Conservation (phyloP, 352 stramenopile species). For the Blastocystis sp. region DNA sequence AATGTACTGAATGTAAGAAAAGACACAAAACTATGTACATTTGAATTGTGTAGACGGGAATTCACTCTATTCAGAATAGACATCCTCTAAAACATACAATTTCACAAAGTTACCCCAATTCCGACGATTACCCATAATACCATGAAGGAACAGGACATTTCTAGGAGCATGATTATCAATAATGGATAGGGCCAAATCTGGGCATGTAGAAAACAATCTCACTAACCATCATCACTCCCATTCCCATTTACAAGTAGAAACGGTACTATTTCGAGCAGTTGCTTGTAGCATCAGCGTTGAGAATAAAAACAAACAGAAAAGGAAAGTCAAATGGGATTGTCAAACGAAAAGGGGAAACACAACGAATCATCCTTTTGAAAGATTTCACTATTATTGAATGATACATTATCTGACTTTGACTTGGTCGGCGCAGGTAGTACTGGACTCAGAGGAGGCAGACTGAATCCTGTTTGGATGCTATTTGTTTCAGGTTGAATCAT, state of each 20-base stretch:
- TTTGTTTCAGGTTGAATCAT: neutral
- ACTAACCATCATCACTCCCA: neutral
- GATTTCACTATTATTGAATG: neutral
- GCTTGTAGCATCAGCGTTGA: neutral
- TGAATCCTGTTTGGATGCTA: neutral
- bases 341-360: constrained; percentile 50
- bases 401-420: neutral
- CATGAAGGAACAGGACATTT: constrained; percentile 44
- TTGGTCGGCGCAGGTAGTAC: neutral
- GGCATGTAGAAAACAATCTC: neutral
- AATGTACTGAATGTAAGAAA: neutral
- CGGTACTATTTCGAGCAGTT: neutral
- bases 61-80: neutral
- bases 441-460: neutral
- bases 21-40: neutral
- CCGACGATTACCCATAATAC: constrained; percentile 41
- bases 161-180: neutral
- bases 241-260: neutral
- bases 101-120: constrained; percentile 60
- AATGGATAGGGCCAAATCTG: neutral
- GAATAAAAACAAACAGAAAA: constrained; percentile 25
- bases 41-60: neutral
- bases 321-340: constrained; percentile 2
- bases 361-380: constrained; percentile 56
- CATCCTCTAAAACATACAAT: neutral